Conservation (phyloP, 2,329 filamentous ascomycete species). For the Nakataea oryzae region DNA sequence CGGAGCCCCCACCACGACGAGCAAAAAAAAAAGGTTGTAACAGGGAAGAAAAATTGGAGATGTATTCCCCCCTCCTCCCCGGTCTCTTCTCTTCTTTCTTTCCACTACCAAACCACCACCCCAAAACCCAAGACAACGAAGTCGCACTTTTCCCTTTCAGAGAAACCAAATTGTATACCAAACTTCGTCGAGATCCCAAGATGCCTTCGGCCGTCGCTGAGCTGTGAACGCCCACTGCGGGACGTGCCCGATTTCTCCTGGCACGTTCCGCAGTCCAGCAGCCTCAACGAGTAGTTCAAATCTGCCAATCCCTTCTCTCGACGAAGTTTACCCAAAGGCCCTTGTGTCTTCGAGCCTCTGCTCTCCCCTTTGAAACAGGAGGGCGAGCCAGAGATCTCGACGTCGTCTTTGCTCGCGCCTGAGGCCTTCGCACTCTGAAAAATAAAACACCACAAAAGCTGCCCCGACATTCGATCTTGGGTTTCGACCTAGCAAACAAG, state of each 20-base stretch:
- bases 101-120: constrained; percentile 22
- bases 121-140: constrained; percentile 50
- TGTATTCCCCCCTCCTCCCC: constrained; percentile 18
- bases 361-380: constrained; percentile 5
- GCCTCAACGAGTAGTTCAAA: constrained; percentile 65
- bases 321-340: constrained; percentile 57
- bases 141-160: constrained; percentile 38
- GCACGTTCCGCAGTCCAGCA: constrained; percentile 72
- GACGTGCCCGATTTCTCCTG: constrained; percentile 40
- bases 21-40: constrained; percentile 3
- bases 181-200: constrained; percentile 61
- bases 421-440: constrained; percentile 23
- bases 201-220: constrained; percentile 74
- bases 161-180: constrained; percentile 23
- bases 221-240: constrained; percentile 88
- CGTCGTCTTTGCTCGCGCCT: constrained; percentile 7
- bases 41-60: constrained; percentile 12
- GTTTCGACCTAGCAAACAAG: not conserved
- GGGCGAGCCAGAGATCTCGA: constrained; percentile 1
- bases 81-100: constrained; percentile 20
- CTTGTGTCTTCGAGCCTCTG: constrained; percentile 28
- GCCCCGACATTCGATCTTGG: constrained; percentile 1
- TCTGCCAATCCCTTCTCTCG: constrained; percentile 43
- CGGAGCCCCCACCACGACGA: not conserved
- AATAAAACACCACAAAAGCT: constrained; percentile 9